Evolutionary conservation across 2,329 filamentous ascomycete genomes (phyloP).

Genomic region (Coleophoma eucalyptorum): DNA sequence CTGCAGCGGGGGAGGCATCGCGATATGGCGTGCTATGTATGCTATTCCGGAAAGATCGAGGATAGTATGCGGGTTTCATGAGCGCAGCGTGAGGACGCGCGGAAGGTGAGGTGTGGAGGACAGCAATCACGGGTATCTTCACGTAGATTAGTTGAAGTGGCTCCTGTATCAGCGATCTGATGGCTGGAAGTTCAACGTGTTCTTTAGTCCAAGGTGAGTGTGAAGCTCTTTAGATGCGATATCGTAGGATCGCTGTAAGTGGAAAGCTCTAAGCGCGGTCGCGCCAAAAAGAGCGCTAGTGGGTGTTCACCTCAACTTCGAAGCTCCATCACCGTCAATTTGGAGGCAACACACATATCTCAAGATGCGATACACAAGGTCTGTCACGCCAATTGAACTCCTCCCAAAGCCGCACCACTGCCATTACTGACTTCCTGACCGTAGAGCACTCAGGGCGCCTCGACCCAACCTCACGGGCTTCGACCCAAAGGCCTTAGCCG

Average conservation of each 20-base stretch:
- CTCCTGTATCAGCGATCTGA: no score
- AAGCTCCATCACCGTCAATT: conserved; percentile 7
- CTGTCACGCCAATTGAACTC: conserved; percentile 9
- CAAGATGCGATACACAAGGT: conserved; percentile 28
- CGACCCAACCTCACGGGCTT: conserved; percentile 85
- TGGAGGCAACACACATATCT: conserved; percentile 9
- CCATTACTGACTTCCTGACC: conserved; percentile 9
- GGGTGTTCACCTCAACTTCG: background rate
- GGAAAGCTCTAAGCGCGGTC: background rate
- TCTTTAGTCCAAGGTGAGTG: conserved; percentile 1
- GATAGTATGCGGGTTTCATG: conserved; percentile 26
- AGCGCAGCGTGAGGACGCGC: conserved; percentile 21
- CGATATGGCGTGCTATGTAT: conserved; percentile 24
- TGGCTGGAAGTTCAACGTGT: no score
- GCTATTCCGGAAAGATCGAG: conserved; percentile 24
- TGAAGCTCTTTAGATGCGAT: background rate
- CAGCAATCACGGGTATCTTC: background rate
- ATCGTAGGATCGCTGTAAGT: background rate
- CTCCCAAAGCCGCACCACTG: background rate
- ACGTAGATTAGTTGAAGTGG: no score
- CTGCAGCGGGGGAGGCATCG: conserved; percentile 30
- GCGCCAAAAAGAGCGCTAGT: background rate
- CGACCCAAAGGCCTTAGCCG: conserved; percentile 76
- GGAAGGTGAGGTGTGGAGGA: background rate
- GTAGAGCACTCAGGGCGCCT: conserved; percentile 28